A percentile compares a stretch with the other conserved stretches of the same genome.
Conservation (phyloP, 108 stramenopile species). For the Pseudonitzschia multistriata region DNA sequence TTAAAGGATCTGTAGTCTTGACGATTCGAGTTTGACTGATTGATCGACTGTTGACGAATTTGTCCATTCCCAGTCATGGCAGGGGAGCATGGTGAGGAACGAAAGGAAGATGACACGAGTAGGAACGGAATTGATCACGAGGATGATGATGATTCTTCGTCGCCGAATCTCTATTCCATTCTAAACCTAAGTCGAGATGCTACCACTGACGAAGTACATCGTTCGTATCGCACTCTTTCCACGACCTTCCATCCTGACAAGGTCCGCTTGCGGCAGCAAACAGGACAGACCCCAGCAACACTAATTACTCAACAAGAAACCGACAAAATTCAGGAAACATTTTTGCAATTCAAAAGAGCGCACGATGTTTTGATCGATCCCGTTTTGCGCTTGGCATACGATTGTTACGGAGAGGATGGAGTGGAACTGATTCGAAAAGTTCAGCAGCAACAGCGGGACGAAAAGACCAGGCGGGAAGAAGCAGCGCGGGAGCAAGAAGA, state of each 20-base stretch:
- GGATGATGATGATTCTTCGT: background rate
- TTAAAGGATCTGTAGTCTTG: too few species aligned
- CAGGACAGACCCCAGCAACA: slow-evolving; percentile 19
- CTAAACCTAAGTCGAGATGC: slow-evolving; percentile 45
- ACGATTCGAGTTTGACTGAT: too few species aligned
- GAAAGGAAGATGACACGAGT: background rate
- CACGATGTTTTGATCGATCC: slow-evolving; percentile 62
- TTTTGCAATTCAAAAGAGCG: slow-evolving; percentile 39
- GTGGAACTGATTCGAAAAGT: slow-evolving; percentile 38
- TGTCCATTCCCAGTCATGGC: too few species aligned
- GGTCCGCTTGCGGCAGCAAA: slow-evolving; percentile 6
- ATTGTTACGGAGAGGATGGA: slow-evolving; percentile 40
- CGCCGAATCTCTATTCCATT: slow-evolving; percentile 44
- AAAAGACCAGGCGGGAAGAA: slow-evolving; percentile 21
- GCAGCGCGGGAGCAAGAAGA: background rate
- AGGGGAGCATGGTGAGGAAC: background rate
- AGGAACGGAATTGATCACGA: background rate
- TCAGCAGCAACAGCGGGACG: slow-evolving; percentile 30
- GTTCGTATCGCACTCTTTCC: slow-evolving; percentile 40
- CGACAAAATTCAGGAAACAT: slow-evolving; percentile 38
- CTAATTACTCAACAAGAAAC: slow-evolving; percentile 8
- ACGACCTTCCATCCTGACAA: slow-evolving; percentile 64
- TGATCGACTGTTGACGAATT: too few species aligned
- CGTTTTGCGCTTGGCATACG: slow-evolving; percentile 51
- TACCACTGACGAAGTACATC: slow-evolving; percentile 42